Evolutionary conservation across 129 eudicot species (phyloP).

Genomic region (Artemisia tridentata): DNA sequence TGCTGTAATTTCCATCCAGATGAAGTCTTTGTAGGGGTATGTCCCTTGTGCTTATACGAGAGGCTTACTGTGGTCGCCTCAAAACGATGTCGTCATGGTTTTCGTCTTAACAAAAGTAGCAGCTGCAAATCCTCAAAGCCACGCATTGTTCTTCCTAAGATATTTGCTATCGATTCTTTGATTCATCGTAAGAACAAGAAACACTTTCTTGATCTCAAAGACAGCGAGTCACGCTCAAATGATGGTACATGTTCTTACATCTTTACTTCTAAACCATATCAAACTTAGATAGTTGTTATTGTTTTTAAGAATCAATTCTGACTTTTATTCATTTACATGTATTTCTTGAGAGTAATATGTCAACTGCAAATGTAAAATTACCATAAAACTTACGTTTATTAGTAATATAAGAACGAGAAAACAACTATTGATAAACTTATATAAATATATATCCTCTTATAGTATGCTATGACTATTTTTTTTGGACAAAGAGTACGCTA

Average conservation of each 20-base stretch:
- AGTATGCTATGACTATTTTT: too few species aligned
- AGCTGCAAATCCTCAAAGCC: slow-evolving; percentile 28
- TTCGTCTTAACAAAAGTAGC: slow-evolving; percentile 20
- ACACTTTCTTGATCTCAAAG: slow-evolving; percentile 11
- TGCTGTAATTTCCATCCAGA: slow-evolving; percentile 48
- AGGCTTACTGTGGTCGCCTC: slow-evolving; percentile 37
- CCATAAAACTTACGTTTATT: too few species aligned
- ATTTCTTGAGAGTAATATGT: too few species aligned
- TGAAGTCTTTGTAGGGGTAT: slow-evolving; percentile 41
- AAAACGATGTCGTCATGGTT: slow-evolving; percentile 27
- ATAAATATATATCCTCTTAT: too few species aligned
- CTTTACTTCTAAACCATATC: neutral
- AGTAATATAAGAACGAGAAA: too few species aligned
- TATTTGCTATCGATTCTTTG: slow-evolving; percentile 29
- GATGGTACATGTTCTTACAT: slow-evolving; percentile 23
- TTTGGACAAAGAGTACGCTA: too few species aligned
- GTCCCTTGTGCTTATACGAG: slow-evolving; percentile 46
- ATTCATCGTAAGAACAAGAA: slow-evolving; percentile 31
- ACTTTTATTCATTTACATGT: too few species aligned
- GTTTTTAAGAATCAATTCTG: too few species aligned
- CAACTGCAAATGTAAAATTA: too few species aligned
- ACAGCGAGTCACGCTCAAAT: slow-evolving; percentile 8
- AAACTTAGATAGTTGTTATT: too few species aligned
- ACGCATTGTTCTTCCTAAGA: slow-evolving; percentile 33
- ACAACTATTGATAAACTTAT: too few species aligned